Base-by-base conservation (phyloP, 1,284 basidiomycete genomes). In the Trametes versicolor region DNA sequence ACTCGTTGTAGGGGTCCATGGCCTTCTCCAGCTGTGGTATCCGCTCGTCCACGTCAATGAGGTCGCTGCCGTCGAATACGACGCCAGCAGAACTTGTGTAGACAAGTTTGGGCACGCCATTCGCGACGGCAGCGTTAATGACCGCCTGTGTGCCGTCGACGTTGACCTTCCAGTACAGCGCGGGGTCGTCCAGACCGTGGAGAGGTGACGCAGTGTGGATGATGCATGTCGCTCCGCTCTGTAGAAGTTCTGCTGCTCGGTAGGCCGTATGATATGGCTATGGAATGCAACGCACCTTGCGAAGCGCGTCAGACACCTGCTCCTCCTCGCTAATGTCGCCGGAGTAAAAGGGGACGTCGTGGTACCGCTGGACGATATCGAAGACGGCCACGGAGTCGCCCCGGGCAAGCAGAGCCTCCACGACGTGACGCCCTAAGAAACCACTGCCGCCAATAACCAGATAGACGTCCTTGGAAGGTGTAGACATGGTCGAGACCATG, bases 151-250 rank as follows among this genome's bases (percentile, higher is more conserved):
- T 98, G 21, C 98, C 98, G 36, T 93, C 88, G 7, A 99, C 95
- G 75, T 99, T 99, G 73, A 99, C 97, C 77, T 92, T 94, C 80
- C 90, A 91, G 82, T 95, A 98, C 21, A 99, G 78, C 1, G 90
- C 89, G 3, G 86, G 81, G 70, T 91, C 85, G 66, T 82, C 90
- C 74, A 92, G 80, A 29, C 89, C 92, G 57, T 91, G 89, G 9
- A 89, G 88, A 4, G 97, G 97, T 6, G 97, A 98, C 21, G 97
- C 97, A 10, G 97, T 99, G 78, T 99, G 97, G 71, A 99, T 96
- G 66, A 99, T 93, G 71, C 92, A 92, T 1, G 93, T 95, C 43
- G 94, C 85, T 54, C 88, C 88, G 68, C 90, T 91, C 93, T 96
- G 70, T 25, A 55, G 53, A 32, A 47, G 34, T 27, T 32, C 8